Conservation (phyloP, 2,329 filamentous ascomycete species). For the Endoconidiophora polonica region DNA sequence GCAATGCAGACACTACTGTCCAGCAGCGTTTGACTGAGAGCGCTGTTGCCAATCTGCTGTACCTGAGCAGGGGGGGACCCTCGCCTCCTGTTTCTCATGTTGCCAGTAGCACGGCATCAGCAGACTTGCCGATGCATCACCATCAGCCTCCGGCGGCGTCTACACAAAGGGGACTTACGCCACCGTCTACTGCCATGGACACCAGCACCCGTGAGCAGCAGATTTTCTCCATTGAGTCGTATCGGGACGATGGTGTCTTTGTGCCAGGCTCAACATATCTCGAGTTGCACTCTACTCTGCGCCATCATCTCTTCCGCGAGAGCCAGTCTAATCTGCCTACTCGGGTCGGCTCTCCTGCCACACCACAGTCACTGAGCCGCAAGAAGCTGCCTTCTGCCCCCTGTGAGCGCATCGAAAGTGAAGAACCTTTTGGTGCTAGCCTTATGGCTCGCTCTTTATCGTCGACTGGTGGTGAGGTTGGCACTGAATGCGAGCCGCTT, state of each 20-base stretch:
- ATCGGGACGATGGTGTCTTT: conserved; percentile 27
- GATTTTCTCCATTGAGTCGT: conserved; percentile 20
- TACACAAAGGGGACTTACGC: conserved; percentile 2
- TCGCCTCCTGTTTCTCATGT: conserved; percentile 10
- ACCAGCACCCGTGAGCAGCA: conserved; percentile 15
- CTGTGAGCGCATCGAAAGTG: neutral
- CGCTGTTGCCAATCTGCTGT: conserved; percentile 22
- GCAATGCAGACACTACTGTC: conserved; percentile 13
- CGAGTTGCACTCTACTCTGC: conserved; percentile 28
- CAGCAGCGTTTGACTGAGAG: conserved; percentile 19
- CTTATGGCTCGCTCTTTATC: neutral
- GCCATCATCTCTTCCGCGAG: conserved; percentile 28
- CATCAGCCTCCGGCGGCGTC: conserved; percentile 1
- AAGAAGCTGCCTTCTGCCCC: conserved; percentile 8
- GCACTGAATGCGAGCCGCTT: neutral
- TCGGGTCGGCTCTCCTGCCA: conserved; percentile 8
- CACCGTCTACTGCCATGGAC: conserved; percentile 16
- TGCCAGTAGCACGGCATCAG: conserved; percentile 9
- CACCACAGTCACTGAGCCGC: conserved; percentile 2
- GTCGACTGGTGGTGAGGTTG: conserved; percentile 14
- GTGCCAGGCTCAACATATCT: conserved; percentile 30
- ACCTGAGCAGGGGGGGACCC: conserved; percentile 19
- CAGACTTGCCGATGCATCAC: neutral
- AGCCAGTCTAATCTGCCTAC: conserved; percentile 25
- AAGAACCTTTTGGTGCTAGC: neutral